Evolutionary conservation across 2,329 filamentous ascomycete genomes (phyloP), one percentile per base, ranked within the genome.

Genomic region (Cladosporium velox): DNA sequence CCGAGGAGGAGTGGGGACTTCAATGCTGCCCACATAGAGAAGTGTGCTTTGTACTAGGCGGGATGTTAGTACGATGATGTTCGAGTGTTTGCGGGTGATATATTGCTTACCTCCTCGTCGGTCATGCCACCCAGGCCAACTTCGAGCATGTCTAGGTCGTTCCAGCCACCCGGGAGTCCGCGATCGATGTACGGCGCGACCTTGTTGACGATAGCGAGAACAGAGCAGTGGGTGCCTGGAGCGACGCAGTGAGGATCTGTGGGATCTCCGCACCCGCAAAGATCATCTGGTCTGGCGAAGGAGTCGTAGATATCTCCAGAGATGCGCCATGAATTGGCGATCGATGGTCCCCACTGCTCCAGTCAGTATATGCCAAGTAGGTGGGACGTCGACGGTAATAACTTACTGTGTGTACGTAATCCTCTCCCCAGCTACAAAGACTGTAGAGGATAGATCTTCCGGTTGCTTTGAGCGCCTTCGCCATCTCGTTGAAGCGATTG

Each of bases 391-490:
- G 30, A 32, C 30, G 8, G 8, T 4, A 32, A 2, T 7, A 32
- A 32, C 30, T 32, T 32, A 32, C 52, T 34, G 60, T 63, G 47
- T 63, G 60, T n/a, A 63, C 60, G 6, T 63, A 63, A 47, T 85
- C 82, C 65, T 82, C 78, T 15, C 83, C 83, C 84, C 84, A 86
- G 65, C 85, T 81, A 72, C 81, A 84, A 70, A 84, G 74, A 11
- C 76, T 75, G 68, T 83, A 84, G 4, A 83, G 69, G 18, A 84
- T 82, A 1, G 78, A 75, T 14, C 81, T 75, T 1, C 77, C 79
- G 12, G 82, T 83, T 14, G 74, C 73, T 65, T 83, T 83, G 38
- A 84, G 75, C 0, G 83, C 80, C n/a, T 81, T 72, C 18, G 79
- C 79, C 79, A 84, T 84, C 34, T 75, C 76, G 32, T 81, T 78